phyloP scores from a whole-genome alignment of 805 yeast species.

The Candida caryicola region DNA sequence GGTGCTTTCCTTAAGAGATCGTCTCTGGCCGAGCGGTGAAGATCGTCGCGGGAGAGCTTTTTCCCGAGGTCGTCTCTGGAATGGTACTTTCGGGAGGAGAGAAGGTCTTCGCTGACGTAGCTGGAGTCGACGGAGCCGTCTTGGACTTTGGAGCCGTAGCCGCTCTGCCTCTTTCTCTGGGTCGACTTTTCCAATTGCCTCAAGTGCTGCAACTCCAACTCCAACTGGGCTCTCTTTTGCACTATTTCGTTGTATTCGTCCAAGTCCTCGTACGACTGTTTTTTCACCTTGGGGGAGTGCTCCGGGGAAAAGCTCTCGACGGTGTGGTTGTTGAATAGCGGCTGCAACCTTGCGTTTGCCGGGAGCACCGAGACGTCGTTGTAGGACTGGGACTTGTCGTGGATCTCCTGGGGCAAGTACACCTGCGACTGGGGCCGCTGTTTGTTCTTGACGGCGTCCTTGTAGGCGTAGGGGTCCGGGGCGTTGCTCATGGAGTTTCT shows the following conservation, averaged over 20 bases:
- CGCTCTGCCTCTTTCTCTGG: slow-evolving; percentile 4
- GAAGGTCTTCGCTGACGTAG: slow-evolving; percentile 34
- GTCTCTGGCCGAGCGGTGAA: not conserved
- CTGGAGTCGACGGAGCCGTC: slow-evolving; percentile 25
- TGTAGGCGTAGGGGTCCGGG: slow-evolving; percentile 1
- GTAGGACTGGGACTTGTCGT: slow-evolving; percentile 17
- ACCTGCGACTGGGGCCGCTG: slow-evolving; percentile 17
- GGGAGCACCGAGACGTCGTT: slow-evolving; percentile 14
- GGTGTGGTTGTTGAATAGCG: slow-evolving; percentile 20
- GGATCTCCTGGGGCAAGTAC: slow-evolving; percentile 2
- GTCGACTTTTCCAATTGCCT: slow-evolving; percentile 25
- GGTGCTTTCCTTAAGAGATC: slow-evolving; percentile 10
- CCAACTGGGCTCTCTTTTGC: slow-evolving; percentile 37
- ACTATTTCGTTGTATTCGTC: slow-evolving; percentile 30
- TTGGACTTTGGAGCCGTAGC: slow-evolving; percentile 5
- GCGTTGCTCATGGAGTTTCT: not conserved
- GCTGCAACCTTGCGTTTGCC: slow-evolving; percentile 5
- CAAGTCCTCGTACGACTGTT: slow-evolving; percentile 7
- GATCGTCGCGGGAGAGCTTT: slow-evolving; percentile 20
- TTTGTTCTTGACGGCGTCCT: slow-evolving; percentile 8
- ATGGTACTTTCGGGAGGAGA: slow-evolving; percentile 28
- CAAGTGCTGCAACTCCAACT: slow-evolving; percentile 35
- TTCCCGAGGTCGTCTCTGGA: slow-evolving; percentile 37
- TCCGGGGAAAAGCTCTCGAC: slow-evolving; percentile 28
- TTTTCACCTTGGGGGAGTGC: slow-evolving; percentile 11